Conservation (phyloP, 2,329 filamentous ascomycete species). For the Monosporascus sp. region DNA sequence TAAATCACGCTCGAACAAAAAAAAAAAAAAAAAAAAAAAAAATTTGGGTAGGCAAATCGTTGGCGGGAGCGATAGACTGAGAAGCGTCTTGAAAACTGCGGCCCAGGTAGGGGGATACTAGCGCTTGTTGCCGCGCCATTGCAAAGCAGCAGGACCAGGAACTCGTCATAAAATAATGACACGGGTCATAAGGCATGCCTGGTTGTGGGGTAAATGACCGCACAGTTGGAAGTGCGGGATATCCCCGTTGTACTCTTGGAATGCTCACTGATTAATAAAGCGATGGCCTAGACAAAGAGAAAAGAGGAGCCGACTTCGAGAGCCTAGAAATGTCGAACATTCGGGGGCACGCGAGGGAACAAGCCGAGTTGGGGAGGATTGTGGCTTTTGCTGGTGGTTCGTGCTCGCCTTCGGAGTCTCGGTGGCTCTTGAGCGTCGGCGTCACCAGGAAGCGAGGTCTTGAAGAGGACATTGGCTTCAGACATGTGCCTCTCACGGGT, state of each 20-base stretch:
- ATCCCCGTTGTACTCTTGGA: not conserved
- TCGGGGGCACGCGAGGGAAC: slow-evolving; percentile 19
- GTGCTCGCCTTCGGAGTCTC: slow-evolving; percentile 25
- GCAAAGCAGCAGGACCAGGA: no score
- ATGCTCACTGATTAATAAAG: slow-evolving; percentile 3
- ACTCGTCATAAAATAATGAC: no score
- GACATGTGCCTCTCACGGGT: slow-evolving; percentile 24
- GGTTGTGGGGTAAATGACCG: no score
- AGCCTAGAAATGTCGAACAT: not conserved
- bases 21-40: not conserved
- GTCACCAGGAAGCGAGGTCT: slow-evolving; percentile 8
- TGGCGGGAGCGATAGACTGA: slow-evolving; percentile 11
- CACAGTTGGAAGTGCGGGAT: no score
- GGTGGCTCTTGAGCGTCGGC: slow-evolving; percentile 13
- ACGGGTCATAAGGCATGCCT: no score
- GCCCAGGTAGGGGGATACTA: not conserved
- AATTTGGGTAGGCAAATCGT: not conserved
- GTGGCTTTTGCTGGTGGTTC: slow-evolving; percentile 27
- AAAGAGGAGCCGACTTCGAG: not conserved
- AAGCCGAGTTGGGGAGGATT: slow-evolving; percentile 24
- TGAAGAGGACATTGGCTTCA: slow-evolving; percentile 22
- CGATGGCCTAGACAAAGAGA: not conserved
- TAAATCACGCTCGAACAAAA: not conserved
- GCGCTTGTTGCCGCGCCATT: slow-evolving; percentile 1
- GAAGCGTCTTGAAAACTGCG: not conserved